A percentile compares a stretch with the other conserved stretches of the same genome.
Evolutionary conservation across 1,284 basidiomycete genomes (phyloP).

Genomic region (Heterobasidion annosum): DNA sequence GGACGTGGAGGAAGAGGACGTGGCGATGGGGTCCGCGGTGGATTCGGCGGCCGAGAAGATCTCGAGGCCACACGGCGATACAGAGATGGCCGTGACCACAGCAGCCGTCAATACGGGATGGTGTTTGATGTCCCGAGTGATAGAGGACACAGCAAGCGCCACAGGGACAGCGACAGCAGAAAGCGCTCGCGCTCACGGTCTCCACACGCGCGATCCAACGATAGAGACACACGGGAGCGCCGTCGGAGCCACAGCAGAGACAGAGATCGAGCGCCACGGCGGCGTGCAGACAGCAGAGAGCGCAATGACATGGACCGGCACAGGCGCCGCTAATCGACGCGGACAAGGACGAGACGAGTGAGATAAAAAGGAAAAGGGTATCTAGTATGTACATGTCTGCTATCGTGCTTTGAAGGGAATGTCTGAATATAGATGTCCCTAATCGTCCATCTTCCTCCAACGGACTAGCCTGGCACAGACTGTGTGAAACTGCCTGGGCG

Average conservation of each 20-base stretch:
- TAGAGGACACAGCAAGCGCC: conserved; percentile 12
- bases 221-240: conserved; percentile 1
- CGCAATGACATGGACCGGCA: conserved; percentile 14
- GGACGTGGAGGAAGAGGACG: conserved; percentile 22
- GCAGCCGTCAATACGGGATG: conserved; percentile 48
- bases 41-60: conserved; percentile 65
- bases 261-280: conserved; percentile 7
- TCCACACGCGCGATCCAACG: neutral
- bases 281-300: conserved; percentile 14
- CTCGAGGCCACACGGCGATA: conserved; percentile 63
- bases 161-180: conserved; percentile 10
- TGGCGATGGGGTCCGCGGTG: conserved; percentile 21
- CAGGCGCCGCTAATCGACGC: conserved; percentile 10
- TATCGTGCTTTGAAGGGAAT: neutral
- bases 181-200: conserved; percentile 1
- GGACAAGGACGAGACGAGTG: too few relatives aligned
- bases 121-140: conserved; percentile 56
- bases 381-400: neutral
- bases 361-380: too few relatives aligned
- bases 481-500: too few relatives aligned
- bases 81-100: conserved; percentile 32
- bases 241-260: conserved; percentile 13
- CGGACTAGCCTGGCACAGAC: too few relatives aligned
- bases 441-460: neutral
- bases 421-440: neutral